Evolutionary conservation across 2,329 filamentous ascomycete genomes (phyloP), one percentile per base, ranked within the genome.

Genomic region (Ambrosiella xylebori): DNA sequence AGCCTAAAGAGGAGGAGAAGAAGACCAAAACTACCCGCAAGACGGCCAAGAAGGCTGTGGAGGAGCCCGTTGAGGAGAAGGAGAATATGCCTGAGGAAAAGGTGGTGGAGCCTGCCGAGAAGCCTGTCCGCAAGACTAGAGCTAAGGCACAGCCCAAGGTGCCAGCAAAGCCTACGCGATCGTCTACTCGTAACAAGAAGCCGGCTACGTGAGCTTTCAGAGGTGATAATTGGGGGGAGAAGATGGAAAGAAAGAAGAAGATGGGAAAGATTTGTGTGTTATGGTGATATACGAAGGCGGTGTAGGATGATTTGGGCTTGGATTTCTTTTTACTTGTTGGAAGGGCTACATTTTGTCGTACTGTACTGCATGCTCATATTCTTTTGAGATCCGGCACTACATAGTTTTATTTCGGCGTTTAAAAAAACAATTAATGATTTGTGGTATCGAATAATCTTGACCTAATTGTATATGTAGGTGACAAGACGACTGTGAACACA

Each of bases 81-180:
- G 39, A 56, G 4, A 64, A 69, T 19, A 64, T 66, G 38, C 65
- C 66, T 61, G 66, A 62, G 17, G 68, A 69, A 62, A 62, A 62
- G 27, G 47, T 17, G 7, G 57, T 61, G 58, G 65, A 64, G 7
- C 50, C 56, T 60, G 58, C 8, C 1, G 63, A 63, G 58, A 73
- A 73, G n/a, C 44, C 44, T 17, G 35, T 36, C 38, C 35, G 51
- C 15, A 53, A 53, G 51, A 38, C 51, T 27, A 70, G 69, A 62
- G 63, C 65, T 40, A 69, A 68, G 61, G 68, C 70, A 63, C 64
- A 63, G 50, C 71, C 69, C 66, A 72, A 71, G 65, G 65, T 65
- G 59, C 54, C 58, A 7, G 41, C 57, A 55, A 58, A 61, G 52
- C 59, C 59, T 35, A 61, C 59, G 45, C 59, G 59, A 15, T 35